phyloP scores from a whole-genome alignment of 1,284 basidiomycete genomes.

The Naganishia sp. region DNA sequence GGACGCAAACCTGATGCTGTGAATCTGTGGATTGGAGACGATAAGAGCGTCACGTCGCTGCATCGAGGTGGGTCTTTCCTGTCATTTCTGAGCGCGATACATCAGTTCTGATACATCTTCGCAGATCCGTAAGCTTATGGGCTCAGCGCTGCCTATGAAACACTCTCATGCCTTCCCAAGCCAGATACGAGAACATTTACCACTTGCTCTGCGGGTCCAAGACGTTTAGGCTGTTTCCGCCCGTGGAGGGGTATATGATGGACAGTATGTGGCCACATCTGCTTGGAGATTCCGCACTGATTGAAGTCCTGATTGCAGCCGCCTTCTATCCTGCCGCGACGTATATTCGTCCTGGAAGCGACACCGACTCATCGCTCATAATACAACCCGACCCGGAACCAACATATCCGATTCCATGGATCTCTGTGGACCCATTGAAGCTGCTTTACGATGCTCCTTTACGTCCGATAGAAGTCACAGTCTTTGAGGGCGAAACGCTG shows the following conservation, averaged over 20 bases:
- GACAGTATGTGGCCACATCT: conserved; percentile 60
- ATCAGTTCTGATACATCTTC: too few species aligned
- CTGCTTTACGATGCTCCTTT: conserved; percentile 59
- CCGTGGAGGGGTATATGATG: conserved; percentile 79
- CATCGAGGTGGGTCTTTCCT: conserved; percentile 66
- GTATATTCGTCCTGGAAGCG: conserved; percentile 57
- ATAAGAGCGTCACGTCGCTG: conserved; percentile 73
- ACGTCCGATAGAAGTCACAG: conserved; percentile 65
- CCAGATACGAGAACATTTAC: conserved; percentile 87
- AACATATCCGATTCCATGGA: conserved; percentile 64
- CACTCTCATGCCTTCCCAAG: not conserved
- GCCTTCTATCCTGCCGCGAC: conserved; percentile 67
- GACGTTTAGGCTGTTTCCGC: conserved; percentile 79
- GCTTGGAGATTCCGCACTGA: conserved; percentile 20
- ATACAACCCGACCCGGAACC: conserved; percentile 37
- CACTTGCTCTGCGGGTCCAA: conserved; percentile 79
- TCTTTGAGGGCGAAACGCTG: conserved; percentile 74
- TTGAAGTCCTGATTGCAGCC: conserved; percentile 55
- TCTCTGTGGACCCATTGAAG: conserved; percentile 66
- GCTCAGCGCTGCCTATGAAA: not conserved
- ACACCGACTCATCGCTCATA: conserved; percentile 18
- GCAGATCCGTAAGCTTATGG: conserved; percentile 17
- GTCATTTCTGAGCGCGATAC: too few species aligned
- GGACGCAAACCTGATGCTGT: conserved; percentile 76
- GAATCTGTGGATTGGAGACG: conserved; percentile 85